Conservation (phyloP, 2,329 filamentous ascomycete genomes). For the Microsporum canis region DNA sequence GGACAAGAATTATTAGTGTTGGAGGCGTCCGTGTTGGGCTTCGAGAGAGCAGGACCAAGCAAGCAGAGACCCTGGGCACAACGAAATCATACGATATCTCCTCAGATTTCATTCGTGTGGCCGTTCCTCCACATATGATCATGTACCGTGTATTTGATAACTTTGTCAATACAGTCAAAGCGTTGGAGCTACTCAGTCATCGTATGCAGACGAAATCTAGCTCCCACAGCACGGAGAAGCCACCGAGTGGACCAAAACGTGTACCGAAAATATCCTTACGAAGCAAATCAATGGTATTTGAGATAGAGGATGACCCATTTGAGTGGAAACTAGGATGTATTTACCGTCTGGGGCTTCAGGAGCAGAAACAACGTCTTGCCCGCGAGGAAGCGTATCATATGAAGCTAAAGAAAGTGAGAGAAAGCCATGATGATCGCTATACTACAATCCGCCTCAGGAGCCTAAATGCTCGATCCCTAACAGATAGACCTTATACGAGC, state of each 20-base stretch:
- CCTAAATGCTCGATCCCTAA: conserved; percentile 39
- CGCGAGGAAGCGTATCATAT: conserved; percentile 80
- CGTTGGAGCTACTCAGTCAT: conserved; percentile 81
- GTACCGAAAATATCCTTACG: conserved; percentile 78
- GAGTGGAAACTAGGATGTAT: conserved; percentile 96
- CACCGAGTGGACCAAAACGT: conserved; percentile 71
- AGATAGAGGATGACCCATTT: conserved; percentile 90
- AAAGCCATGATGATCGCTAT: conserved; percentile 46
- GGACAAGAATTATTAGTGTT: conserved; percentile 76
- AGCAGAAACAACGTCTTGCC: conserved; percentile 81
- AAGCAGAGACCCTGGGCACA: conserved; percentile 49
- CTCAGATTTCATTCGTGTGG: conserved; percentile 74
- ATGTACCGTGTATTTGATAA: conserved; percentile 92
- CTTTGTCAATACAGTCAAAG: conserved; percentile 74
- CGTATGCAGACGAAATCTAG: conserved; percentile 79
- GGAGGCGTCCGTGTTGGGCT: conserved; percentile 72
- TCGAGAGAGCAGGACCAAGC: conserved; percentile 62
- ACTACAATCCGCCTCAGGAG: conserved; percentile 43
- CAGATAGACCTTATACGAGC: conserved; percentile 27
- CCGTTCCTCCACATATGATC: conserved; percentile 81
- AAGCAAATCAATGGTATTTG: conserved; percentile 71
- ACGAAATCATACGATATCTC: conserved; percentile 76
- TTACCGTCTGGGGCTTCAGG: conserved; percentile 75
- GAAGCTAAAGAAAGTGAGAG: conserved; percentile 73
- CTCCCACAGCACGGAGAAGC: conserved; percentile 78